Base-by-base conservation (phyloP, 805 yeast genomes). In the Cyberlindnera maritima region DNA sequence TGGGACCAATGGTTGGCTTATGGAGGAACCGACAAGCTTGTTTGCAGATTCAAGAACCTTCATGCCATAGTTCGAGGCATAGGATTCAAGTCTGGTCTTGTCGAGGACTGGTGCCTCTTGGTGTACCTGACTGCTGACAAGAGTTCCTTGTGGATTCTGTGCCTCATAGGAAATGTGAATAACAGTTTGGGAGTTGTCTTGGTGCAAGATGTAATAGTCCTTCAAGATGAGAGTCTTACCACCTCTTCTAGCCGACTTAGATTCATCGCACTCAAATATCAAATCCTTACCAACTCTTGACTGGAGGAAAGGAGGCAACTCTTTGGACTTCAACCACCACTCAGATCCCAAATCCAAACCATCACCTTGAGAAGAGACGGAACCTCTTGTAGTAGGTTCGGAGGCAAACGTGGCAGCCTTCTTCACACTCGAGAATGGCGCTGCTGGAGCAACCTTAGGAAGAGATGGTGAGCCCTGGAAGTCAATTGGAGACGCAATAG, bases 121-220 rank as follows among this genome's bases (percentile, higher is more conserved):
- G n/a, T 41, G 15, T 6, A 17, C 26, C 54, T 72, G 72, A 52
- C 67, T 48, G 57, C 64, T 47, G 2, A 50, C 49, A 12, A 79
- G 69, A 1, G 85, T 71, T 1, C 71, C 61, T 13, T 75, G 61
- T 1, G 94, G 89, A 46, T 81, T 76, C 13, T 68, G 67, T 14
- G 60, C 55, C 34, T 82, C 83, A 57, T 71, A 88, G 19, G 75
- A 71, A 4, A 86, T 66, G 41, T 82, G 80, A 51, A 88, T 66
- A 1, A 77, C 67, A 4, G 82, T 69, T 55, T 83, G 88, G 1
- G 94, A 78, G 54, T 84, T 80, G 61, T 88, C 95, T 50, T 77
- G 80, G 63, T 81, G 83, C 35, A 90, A 65, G 13, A 89, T 71
- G 60, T 88, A 88, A 53, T 85, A 81, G 53, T 85, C 90, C 44